Base-by-base conservation (phyloP, 2,329 filamentous ascomycete species). In the Hymenoscyphus fructigenus region DNA sequence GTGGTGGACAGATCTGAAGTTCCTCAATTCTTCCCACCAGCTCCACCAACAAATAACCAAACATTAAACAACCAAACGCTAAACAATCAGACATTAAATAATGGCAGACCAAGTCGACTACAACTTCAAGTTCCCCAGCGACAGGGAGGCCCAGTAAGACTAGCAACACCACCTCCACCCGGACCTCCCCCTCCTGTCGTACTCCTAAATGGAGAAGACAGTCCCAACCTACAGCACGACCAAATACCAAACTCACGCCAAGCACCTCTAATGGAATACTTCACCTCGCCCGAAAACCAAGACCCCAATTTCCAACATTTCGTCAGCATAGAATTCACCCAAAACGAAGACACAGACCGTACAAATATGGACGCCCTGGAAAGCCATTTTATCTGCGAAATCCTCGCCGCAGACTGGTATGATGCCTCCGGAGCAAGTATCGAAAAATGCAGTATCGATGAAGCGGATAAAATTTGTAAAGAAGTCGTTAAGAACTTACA, bases 111-210 rank as follows among this genome's bases (percentile, higher is more conserved):
- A 23, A 81, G 81, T 61, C 78, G 85, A 23, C 53, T 61, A 26
- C 86, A 85, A 23, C 77, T 90, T 0, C 87, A 89, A 70, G 87
- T 90, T 0, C 87, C 88, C 7, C 82, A 87, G 68, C 82, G 88
- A 65, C 78, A 82, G 20, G 81, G 86, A 0, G 86, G 86, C 0
- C 81, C 84, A 2, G 85, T 90, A 0, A 81, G 86, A 64, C 78
- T 90, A 15, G 87, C 88, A 28, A 90, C 88, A 9, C 84, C 84
- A 38, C 82, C 82, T 7, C 59, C 23, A n/a, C 59, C 59, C 1
- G 84, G 84, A 60, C 63, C 68, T 17, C 65, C 64, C 26, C 66
- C 67, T 44, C 67, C 69, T 6, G 63, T 72, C 0, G 80, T 82
- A 10, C 78, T 85, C 7, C 79, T 86, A 26, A 86, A 85, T 59